Conservation (phyloP, 2,329 filamentous ascomycete species). For the Cercospora beticola region DNA sequence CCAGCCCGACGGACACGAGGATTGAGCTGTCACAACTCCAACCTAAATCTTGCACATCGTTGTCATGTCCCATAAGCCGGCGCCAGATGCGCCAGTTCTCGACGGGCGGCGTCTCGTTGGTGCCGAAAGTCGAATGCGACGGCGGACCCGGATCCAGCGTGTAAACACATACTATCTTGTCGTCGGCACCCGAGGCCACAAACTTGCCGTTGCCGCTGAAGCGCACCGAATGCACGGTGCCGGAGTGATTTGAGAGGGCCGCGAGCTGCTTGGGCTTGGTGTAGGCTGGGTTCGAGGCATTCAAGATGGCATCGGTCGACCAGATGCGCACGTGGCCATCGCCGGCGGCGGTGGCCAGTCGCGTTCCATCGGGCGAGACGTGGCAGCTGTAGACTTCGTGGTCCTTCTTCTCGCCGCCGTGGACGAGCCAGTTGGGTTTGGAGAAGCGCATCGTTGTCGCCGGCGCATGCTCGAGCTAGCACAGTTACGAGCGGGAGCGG, state of each 20-base stretch:
- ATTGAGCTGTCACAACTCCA: conserved; percentile 97
- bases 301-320: conserved; percentile 92
- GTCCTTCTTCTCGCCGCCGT: conserved; percentile 96
- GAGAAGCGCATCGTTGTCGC: conserved; percentile 59
- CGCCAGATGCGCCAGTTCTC: conserved; percentile 98
- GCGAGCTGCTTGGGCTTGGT: conserved; percentile 86
- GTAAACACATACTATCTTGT: conserved; percentile 98
- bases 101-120: conserved; percentile 82
- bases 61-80: conserved; percentile 92
- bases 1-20: conserved; percentile 89
- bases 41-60: conserved; percentile 95
- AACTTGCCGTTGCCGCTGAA: conserved; percentile 96
- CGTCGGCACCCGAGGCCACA: conserved; percentile 92
- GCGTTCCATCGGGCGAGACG: conserved; percentile 88
- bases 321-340: conserved; percentile 97
- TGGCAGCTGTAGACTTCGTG: conserved; percentile 99
- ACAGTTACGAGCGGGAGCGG: not conserved
- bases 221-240: conserved; percentile 93
- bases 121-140: conserved; percentile 76
- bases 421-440: conserved; percentile 93
- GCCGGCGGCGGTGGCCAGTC: conserved; percentile 91
- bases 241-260: conserved; percentile 97
- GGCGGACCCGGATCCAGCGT: conserved; percentile 79
- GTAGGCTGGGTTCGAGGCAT: conserved; percentile 69
- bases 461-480: conserved; percentile 3